These are phyloP conservation scores for Tetracentron sinense DNA, from an alignment of 164 flowering plant genomes.

Conservation along the genomic window DNA sequence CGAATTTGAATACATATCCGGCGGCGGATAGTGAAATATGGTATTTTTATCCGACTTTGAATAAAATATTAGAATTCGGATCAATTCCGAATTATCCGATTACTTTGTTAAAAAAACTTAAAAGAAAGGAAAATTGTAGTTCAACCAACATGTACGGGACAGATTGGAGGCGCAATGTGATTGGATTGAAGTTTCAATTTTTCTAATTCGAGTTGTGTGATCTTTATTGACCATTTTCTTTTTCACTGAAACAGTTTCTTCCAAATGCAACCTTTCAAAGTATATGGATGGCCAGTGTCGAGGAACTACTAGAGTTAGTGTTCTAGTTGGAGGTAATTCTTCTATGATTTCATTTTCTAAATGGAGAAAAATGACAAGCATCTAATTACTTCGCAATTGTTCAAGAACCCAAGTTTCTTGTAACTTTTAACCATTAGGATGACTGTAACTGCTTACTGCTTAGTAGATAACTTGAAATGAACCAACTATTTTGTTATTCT, in stretches of 20 bases:
- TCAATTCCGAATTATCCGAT: too few relatives aligned
- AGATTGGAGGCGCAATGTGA: too few relatives aligned
- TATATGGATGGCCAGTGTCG: conserved; percentile 55
- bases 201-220: background rate
- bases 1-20: too few relatives aligned
- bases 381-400: background rate
- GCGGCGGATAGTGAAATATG: too few relatives aligned
- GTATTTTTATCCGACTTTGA: too few relatives aligned
- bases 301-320: conserved; percentile 43
- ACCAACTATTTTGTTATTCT: background rate
- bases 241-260: conserved; percentile 26
- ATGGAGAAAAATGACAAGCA: background rate
- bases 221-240: background rate
- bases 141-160: too few relatives aligned
- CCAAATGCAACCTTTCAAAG: conserved; percentile 40
- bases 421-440: background rate
- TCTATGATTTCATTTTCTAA: background rate
- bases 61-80: too few relatives aligned
- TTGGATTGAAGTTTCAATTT: background rate
- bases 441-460: too few relatives aligned
- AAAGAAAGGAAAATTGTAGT: too few relatives aligned
- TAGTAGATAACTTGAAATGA: background rate
- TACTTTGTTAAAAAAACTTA: too few relatives aligned
- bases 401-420: background rate
- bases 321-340: conserved; percentile 57